Conservation (phyloP, 139 green algal species). For the Chlorella sp. region DNA sequence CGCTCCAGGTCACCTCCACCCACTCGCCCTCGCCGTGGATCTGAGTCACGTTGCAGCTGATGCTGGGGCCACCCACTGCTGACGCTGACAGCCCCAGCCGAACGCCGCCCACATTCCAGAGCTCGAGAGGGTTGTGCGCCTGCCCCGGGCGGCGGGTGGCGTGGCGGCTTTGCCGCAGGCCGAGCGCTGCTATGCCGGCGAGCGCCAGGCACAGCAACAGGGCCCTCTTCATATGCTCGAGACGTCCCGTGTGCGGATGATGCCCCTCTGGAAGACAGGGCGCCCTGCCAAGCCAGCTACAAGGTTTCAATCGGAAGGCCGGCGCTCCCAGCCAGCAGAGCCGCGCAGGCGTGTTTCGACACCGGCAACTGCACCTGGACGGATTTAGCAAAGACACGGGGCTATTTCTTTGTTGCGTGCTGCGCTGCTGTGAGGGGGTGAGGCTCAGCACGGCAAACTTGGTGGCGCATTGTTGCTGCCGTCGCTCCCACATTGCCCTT, state of each 20-base stretch:
- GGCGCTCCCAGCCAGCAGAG: too few relatives aligned
- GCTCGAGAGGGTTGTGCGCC: conserved; percentile 31
- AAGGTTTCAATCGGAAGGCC: neutral
- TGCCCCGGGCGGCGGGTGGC: neutral
- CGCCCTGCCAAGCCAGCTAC: neutral
- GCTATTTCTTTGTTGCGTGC: too few relatives aligned
- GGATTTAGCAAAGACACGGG: too few relatives aligned
- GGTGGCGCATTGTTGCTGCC: too few relatives aligned
- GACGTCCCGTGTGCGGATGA: neutral
- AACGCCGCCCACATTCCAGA: neutral
- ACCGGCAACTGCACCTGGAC: too few relatives aligned
- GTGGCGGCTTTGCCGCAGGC: neutral
- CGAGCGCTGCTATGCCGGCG: neutral
- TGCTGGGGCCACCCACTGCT: neutral
- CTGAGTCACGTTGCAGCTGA: neutral
- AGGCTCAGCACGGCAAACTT: too few relatives aligned
- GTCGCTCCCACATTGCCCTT: too few relatives aligned
- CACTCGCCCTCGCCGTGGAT: neutral
- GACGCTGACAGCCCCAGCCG: neutral
- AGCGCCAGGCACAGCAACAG: neutral
- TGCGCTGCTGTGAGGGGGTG: too few relatives aligned
- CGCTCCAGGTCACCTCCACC: conserved; percentile 31
- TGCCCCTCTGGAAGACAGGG: too few relatives aligned
- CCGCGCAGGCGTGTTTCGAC: too few relatives aligned
- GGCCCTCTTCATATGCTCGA: too few relatives aligned